These are phyloP conservation scores for Gamsiella multidivaricata DNA, from an alignment of 192 early-diverging fungal genomes.

Conservation along the genomic window DNA sequence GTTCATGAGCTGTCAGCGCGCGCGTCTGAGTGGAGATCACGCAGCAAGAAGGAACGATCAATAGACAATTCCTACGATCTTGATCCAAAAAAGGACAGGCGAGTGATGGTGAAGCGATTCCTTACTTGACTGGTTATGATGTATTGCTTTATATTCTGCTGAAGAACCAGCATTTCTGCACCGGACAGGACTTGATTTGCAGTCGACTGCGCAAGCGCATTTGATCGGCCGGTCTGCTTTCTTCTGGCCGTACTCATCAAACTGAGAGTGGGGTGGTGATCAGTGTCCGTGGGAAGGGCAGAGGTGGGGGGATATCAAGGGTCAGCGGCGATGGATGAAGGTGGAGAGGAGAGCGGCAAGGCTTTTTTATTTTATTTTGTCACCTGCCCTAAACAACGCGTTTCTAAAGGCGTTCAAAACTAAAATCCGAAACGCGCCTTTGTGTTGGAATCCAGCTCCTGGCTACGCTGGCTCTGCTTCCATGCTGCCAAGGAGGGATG, in stretches of 20 bases:
- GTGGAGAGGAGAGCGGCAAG: too few relatives aligned
- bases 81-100: background rate
- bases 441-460: constrained; percentile 1
- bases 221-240: background rate
- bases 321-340: too few relatives aligned
- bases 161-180: constrained; percentile 27
- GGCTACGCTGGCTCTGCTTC: constrained; percentile 2
- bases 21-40: constrained; percentile 1
- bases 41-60: background rate
- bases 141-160: constrained; percentile 36
- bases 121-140: constrained; percentile 33
- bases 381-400: too few relatives aligned
- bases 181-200: constrained; percentile 13
- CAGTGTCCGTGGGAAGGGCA: background rate
- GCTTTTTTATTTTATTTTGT: too few relatives aligned
- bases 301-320: background rate
- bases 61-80: too few relatives aligned
- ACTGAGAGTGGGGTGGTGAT: too few relatives aligned
- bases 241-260: constrained; percentile 5
- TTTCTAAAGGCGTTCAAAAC: too few relatives aligned
- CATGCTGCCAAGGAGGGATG: constrained; percentile 8
- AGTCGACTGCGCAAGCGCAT: background rate
- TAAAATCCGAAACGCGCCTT: too few relatives aligned
- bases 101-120: too few relatives aligned
- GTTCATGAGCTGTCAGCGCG: constrained; percentile 22